Evolutionary conservation across 2,329 filamentous ascomycete genomes (phyloP).

Genomic region (Didymella arachidicola): DNA sequence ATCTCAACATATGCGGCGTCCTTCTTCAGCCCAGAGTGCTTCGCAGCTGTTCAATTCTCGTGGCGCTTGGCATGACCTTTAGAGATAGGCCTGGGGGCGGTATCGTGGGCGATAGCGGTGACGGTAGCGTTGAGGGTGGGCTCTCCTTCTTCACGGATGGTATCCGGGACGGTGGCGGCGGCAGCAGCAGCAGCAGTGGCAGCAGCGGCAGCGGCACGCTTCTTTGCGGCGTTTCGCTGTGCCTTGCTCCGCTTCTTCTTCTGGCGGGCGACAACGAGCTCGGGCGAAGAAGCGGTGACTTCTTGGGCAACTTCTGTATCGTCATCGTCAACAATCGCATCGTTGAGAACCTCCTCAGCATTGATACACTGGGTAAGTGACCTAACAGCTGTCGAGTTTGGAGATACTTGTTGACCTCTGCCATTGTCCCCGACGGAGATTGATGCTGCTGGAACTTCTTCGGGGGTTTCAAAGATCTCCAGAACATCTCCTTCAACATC

Average conservation of each 20-base stretch:
- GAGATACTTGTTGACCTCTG: neutral
- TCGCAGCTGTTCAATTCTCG: too few species aligned
- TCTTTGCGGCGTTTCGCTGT: neutral
- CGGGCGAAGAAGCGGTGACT: neutral
- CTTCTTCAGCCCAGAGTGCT: too few species aligned
- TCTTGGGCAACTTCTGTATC: too few species aligned
- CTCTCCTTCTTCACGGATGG: too few species aligned
- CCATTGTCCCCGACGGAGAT: too few species aligned
- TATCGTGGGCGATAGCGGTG: too few species aligned
- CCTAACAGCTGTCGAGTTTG: neutral
- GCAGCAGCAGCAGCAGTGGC: neutral
- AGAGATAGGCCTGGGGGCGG: too few species aligned
- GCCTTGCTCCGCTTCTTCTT: neutral
- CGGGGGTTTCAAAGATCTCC: neutral
- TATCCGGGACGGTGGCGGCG: too few species aligned
- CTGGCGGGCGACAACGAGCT: neutral
- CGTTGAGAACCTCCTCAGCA: neutral
- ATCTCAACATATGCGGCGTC: too few species aligned
- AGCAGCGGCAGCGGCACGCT: neutral
- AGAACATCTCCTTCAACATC: neutral
- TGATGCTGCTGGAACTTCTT: neutral
- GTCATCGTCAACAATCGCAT: neutral
- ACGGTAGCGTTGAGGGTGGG: too few species aligned
- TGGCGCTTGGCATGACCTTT: too few species aligned
- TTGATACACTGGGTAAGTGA: too few species aligned